Conservation (phyloP, 129 eudicot species). For the Pseudognaphalium luteoalbum region DNA sequence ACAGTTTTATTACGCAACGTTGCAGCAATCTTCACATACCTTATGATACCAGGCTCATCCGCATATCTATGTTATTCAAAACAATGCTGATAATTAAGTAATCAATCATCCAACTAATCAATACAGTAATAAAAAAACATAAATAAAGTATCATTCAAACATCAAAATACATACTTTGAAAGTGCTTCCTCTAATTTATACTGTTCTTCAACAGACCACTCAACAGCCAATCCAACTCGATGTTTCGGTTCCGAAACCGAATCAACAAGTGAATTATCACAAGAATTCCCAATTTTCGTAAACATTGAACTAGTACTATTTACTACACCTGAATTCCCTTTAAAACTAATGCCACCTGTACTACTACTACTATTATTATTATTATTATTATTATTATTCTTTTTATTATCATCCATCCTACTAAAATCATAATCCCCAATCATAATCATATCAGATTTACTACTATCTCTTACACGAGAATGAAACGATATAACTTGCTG, state of each 20-base stretch:
- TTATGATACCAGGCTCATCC: slow-evolving; percentile 71
- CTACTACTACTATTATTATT: background rate
- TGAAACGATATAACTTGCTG: slow-evolving; percentile 50
- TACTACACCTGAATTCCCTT: slow-evolving; percentile 37
- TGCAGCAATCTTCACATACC: slow-evolving; percentile 85
- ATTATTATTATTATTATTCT: background rate
- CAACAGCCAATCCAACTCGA: slow-evolving; percentile 61
- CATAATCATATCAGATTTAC: slow-evolving; percentile 47
- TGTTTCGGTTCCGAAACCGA: slow-evolving; percentile 65
- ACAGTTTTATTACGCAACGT: slow-evolving; percentile 81
- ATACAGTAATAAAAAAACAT: background rate
- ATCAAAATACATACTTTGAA: slow-evolving; percentile 58
- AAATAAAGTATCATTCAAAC: background rate
- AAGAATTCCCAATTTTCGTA: slow-evolving; percentile 35
- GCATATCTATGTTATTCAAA: slow-evolving; percentile 50
- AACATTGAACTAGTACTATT: slow-evolving; percentile 25
- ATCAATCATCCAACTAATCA: background rate
- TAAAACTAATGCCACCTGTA: slow-evolving; percentile 31
- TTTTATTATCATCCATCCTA: slow-evolving; percentile 13
- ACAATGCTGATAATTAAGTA: background rate
- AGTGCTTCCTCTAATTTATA: slow-evolving; percentile 83
- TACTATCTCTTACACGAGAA: slow-evolving; percentile 38
- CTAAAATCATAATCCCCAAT: slow-evolving; percentile 34
- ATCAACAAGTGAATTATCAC: slow-evolving; percentile 52
- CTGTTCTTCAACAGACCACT: slow-evolving; percentile 88